Evolutionary conservation across 805 yeast species (phyloP).

Genomic region (Pichia heedii): DNA sequence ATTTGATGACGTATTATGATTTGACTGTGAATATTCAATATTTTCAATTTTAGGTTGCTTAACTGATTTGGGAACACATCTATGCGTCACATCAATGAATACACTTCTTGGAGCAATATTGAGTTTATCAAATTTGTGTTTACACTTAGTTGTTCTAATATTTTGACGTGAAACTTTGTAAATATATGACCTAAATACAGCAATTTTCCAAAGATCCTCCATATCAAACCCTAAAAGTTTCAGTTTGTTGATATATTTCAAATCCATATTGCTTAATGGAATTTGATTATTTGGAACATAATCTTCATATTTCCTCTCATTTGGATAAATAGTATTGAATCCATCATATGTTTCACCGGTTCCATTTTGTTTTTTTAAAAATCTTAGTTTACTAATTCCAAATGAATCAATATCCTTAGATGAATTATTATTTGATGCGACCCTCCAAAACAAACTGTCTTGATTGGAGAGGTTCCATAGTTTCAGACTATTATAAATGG

Average conservation of each 20-base stretch:
- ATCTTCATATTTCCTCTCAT: constrained; percentile 17
- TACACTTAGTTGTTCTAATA: neutral
- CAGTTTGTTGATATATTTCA: constrained; percentile 63
- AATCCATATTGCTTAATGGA: constrained; percentile 57
- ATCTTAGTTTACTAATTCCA: constrained; percentile 34
- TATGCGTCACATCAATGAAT: constrained; percentile 36
- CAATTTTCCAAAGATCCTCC: constrained; percentile 75
- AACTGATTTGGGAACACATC: constrained; percentile 10
- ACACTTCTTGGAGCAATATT: constrained; percentile 42
- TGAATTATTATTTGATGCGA: constrained; percentile 15
- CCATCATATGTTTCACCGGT: neutral
- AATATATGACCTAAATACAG: constrained; percentile 60
- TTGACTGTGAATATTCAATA: too few species aligned
- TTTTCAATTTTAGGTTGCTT: neutral
- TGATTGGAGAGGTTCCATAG: constrained; percentile 64
- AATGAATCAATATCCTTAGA: constrained; percentile 30
- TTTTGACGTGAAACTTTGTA: constrained; percentile 41
- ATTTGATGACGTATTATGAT: neutral
- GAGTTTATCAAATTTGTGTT: neutral
- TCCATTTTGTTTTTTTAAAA: constrained; percentile 20
- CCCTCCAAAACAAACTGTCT: constrained; percentile 77
- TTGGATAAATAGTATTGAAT: neutral
- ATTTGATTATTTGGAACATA: constrained; percentile 35
- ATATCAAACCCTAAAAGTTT: constrained; percentile 65
- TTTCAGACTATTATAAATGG: constrained; percentile 53